Percentiles rank a stretch among this genome's conserved stretches.
Evolutionary conservation across 1,284 basidiomycete species (phyloP).

Genomic region (Ceratobasidium sp.): DNA sequence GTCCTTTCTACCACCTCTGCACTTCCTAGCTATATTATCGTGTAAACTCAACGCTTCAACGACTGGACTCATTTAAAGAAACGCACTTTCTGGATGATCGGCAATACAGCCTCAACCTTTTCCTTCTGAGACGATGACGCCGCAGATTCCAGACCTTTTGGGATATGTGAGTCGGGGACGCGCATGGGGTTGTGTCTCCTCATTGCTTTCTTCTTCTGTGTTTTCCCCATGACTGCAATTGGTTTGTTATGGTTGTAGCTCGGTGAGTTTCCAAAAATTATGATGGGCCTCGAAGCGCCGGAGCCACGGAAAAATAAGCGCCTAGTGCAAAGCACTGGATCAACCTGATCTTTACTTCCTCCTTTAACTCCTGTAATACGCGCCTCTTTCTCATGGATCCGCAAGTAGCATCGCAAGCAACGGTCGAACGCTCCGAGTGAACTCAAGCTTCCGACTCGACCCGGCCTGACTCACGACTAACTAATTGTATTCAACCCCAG

Average conservation of each 20-base stretch:
- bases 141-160: conserved; percentile 78
- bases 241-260: conserved; percentile 33
- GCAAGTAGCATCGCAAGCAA: conserved; percentile 38
- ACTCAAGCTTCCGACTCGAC: conserved; percentile 43
- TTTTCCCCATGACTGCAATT: conserved; percentile 78
- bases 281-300: conserved; percentile 34
- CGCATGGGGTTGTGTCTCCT: conserved; percentile 91
- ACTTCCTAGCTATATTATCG: conserved; percentile 72
- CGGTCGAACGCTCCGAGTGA: conserved; percentile 44
- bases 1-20: conserved; percentile 82
- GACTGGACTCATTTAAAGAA: neutral
- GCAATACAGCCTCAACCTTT: conserved; percentile 82
- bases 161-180: conserved; percentile 89
- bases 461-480: conserved; percentile 40
- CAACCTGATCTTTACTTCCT: neutral
- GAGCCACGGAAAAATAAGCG: conserved; percentile 8
- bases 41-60: neutral
- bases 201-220: conserved; percentile 83
- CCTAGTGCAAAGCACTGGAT: neutral
- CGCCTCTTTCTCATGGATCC: conserved; percentile 7
- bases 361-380: neutral
- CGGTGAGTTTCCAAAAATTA: conserved; percentile 37
- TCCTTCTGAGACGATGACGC: conserved; percentile 79
- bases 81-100: conserved; percentile 86
- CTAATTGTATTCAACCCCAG: conserved; percentile 58